Percentiles rank a stretch among this genome's conserved stretches.
These are phyloP conservation scores for Tetrapisispora arboricola DNA, from an alignment of 805 yeast species.

Conservation along the genomic window DNA sequence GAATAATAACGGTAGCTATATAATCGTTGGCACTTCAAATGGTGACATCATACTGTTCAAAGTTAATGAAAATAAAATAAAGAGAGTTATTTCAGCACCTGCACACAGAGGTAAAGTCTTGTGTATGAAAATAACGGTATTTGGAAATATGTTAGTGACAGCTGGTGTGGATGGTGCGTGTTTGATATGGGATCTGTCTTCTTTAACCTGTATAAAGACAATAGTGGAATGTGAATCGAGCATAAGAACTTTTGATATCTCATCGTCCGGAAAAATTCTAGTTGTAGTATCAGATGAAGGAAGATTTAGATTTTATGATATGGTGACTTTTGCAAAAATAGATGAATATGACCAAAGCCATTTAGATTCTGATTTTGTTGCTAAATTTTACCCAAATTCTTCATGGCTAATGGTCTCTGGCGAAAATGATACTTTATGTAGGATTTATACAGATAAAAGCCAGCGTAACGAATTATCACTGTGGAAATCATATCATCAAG, in stretches of 20 bases:
- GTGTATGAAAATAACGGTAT: slow-evolving; percentile 39
- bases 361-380: slow-evolving; percentile 8
- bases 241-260: slow-evolving; percentile 16
- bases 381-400: slow-evolving; percentile 20
- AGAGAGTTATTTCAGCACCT: slow-evolving; percentile 13
- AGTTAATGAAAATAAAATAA: slow-evolving; percentile 6
- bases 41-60: slow-evolving; percentile 33
- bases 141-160: slow-evolving; percentile 39
- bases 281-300: slow-evolving; percentile 14
- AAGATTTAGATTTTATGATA: slow-evolving; percentile 12
- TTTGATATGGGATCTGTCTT: slow-evolving; percentile 16
- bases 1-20: slow-evolving; percentile 28
- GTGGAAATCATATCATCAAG: slow-evolving; percentile 11
- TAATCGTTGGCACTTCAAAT: slow-evolving; percentile 38
- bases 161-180: slow-evolving; percentile 35
- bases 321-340: slow-evolving; percentile 6
- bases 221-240: slow-evolving; percentile 14
- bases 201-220: slow-evolving; percentile 10
- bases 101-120: slow-evolving; percentile 46
- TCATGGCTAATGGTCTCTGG: slow-evolving; percentile 16
- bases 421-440: slow-evolving; percentile 14
- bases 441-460: slow-evolving; percentile 7
- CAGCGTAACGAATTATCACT: slow-evolving; percentile 7
- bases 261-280: slow-evolving; percentile 17
- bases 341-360: slow-evolving; percentile 2